These are phyloP conservation scores for Tillandsia leiboldiana DNA, from an alignment of 176 grass and related monocot species.

Conservation along the genomic window DNA sequence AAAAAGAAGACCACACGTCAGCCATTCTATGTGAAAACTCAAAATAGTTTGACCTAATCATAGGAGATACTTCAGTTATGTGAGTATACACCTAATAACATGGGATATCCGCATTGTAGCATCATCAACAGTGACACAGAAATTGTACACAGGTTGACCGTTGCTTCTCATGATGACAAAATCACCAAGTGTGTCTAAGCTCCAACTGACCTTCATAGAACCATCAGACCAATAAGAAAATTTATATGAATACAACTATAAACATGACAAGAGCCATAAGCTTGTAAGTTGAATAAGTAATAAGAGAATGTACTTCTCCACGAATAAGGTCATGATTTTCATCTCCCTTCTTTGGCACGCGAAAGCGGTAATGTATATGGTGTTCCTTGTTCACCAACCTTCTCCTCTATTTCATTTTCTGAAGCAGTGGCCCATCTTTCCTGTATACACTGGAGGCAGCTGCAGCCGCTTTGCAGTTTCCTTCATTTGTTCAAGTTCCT, in stretches of 20 bases:
- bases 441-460: conserved; percentile 83
- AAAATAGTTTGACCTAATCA: not conserved
- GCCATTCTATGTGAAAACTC: conserved; percentile 2
- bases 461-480: conserved; percentile 71
- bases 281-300: not conserved
- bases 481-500: conserved; percentile 99
- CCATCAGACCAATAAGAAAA: conserved; percentile 48
- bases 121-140: conserved; percentile 97
- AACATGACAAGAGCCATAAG: not conserved
- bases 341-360: conserved; percentile 71
- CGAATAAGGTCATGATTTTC: conserved; percentile 95
- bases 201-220: conserved; percentile 98
- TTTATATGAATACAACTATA: not conserved
- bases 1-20: not conserved
- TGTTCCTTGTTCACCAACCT: conserved; percentile 73
- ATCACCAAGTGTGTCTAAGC: conserved; percentile 79
- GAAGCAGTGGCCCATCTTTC: conserved; percentile 85
- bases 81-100: conserved; percentile 59
- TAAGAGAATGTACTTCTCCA: conserved; percentile 53
- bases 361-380: conserved; percentile 89
- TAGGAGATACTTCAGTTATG: not conserved
- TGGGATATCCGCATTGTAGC: conserved; percentile 89
- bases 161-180: conserved; percentile 99
- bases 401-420: conserved; percentile 54
- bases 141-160: conserved; percentile 98